Evolutionary conservation across 768 basidiomycete genomes (phyloP), one percentile per base, ranked within the genome.

Genomic region (Psilocybe subaeruginosa): DNA sequence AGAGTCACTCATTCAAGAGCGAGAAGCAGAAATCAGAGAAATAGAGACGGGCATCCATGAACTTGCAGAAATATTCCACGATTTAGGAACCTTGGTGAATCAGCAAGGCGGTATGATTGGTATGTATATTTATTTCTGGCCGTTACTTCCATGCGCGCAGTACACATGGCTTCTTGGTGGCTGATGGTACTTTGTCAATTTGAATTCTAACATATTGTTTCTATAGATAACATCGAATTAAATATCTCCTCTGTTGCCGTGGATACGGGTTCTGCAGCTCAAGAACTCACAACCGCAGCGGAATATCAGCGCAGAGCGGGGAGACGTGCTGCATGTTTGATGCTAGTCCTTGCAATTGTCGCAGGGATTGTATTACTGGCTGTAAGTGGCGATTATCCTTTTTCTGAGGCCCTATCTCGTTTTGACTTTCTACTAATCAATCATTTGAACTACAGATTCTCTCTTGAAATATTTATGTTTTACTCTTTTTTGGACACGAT

Each of bases 1-100:
- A 73, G 97, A 99, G 72, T 92, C 93, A 8, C 78, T 99, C 39
- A 95, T 97, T 56, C 89, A 91, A 54, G 97, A 99, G 71, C 90
- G 97, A 16, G 97, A 99, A 73, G 82, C 82, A 0, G 97, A 99
- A 69, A 99, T 99, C 57, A 86, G 92, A 54, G 95, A 98, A 71
- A 99, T 99, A 54, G 97, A 99, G 75, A 89, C 87, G 6, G 97
- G 97, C 6, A 98, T 99, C 58, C 94, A 97, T 69, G 97, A 99
- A 74, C 76, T 99, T 49, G 86, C 92, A 29, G 94, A 98, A 75
- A 98, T 99, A 70, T 99, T 99, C 82, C 86, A 92, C 53, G 96
- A 99, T 75, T 78, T 99, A 49, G 97, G 96, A 47, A 96, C 95
- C 14, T 81, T 99, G 49, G 96, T 99, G 1, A 86, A 88, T 61